A percentile compares a stretch with the other conserved stretches of the same genome.
These are phyloP conservation scores for Cystobasidium onofrii DNA, from an alignment of 768 basidiomycete species.

Conservation along the genomic window DNA sequence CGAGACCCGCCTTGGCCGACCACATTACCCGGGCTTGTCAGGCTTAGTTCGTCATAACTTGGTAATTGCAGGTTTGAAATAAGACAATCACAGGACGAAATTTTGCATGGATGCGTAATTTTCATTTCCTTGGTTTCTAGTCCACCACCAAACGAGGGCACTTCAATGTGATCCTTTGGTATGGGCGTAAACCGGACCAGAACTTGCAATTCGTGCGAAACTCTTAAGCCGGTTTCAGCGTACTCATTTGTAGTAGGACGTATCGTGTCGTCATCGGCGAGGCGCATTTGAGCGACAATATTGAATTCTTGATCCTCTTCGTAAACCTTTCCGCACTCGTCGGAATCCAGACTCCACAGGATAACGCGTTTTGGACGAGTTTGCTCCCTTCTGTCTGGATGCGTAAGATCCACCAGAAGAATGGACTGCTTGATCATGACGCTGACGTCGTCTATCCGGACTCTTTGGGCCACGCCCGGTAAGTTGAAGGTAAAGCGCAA, in stretches of 20 bases:
- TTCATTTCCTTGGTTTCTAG: slow-evolving; percentile 28
- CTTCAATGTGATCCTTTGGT: not conserved
- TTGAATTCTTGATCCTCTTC: slow-evolving; percentile 16
- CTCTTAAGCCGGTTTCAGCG: slow-evolving; percentile 19
- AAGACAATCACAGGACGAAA: slow-evolving; percentile 24
- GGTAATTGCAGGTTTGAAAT: slow-evolving; percentile 17
- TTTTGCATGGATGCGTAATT: slow-evolving; percentile 16
- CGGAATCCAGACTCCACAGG: slow-evolving; percentile 13
- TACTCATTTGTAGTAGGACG: slow-evolving; percentile 13
- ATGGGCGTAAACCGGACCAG: slow-evolving; percentile 22
- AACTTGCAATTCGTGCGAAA: slow-evolving; percentile 19
- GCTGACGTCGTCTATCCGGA: slow-evolving; percentile 18
- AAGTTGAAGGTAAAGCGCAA: slow-evolving; percentile 11
- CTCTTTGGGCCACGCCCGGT: slow-evolving; percentile 10
- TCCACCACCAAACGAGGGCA: not conserved
- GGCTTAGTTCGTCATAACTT: not conserved
- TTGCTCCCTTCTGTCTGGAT: slow-evolving; percentile 14
- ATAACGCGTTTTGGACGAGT: slow-evolving; percentile 23
- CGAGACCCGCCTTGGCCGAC: not conserved
- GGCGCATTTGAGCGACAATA: slow-evolving; percentile 25
- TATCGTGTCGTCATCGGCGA: slow-evolving; percentile 26
- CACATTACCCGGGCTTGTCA: not conserved
- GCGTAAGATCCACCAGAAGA: not conserved
- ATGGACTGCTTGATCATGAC: slow-evolving; percentile 28
- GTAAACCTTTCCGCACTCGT: not conserved